Conservation (phyloP, 306 rosid genomes). For the Lupinus albus region DNA sequence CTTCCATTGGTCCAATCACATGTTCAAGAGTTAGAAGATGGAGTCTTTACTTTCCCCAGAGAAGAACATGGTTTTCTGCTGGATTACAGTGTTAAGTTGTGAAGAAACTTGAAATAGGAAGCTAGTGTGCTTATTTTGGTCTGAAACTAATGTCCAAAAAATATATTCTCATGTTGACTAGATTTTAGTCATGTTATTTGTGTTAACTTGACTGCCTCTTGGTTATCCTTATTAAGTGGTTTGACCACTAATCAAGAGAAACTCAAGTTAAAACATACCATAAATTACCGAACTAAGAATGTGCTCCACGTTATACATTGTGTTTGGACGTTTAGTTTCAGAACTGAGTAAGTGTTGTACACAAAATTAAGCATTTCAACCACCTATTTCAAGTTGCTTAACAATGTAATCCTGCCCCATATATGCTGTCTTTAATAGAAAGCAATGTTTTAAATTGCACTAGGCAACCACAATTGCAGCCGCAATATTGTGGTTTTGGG, state of each 20-base stretch:
- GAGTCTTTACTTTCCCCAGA: neutral
- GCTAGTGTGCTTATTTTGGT: neutral
- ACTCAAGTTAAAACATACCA: neutral
- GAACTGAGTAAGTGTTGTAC: neutral
- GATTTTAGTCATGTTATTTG: neutral
- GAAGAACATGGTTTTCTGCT: neutral
- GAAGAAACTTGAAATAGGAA: neutral
- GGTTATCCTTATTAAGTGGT: neutral
- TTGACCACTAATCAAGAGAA: neutral
- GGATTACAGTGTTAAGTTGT: neutral
- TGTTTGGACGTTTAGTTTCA: neutral
- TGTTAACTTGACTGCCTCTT: neutral
- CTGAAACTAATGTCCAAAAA: neutral
- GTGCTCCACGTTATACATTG: neutral
- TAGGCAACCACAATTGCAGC: too few species aligned
- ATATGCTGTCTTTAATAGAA: too few species aligned
- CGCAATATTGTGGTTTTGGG: too few species aligned
- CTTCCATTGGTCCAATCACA: neutral
- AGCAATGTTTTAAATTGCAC: too few species aligned
- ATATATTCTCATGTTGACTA: neutral
- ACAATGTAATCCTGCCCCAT: neutral
- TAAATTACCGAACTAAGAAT: too few species aligned
- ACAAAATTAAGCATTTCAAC: neutral
- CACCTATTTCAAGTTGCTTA: neutral
- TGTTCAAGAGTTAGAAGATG: neutral